Evolutionary conservation across 768 basidiomycete species (phyloP).

Genomic region (Chalciporus chontae): DNA sequence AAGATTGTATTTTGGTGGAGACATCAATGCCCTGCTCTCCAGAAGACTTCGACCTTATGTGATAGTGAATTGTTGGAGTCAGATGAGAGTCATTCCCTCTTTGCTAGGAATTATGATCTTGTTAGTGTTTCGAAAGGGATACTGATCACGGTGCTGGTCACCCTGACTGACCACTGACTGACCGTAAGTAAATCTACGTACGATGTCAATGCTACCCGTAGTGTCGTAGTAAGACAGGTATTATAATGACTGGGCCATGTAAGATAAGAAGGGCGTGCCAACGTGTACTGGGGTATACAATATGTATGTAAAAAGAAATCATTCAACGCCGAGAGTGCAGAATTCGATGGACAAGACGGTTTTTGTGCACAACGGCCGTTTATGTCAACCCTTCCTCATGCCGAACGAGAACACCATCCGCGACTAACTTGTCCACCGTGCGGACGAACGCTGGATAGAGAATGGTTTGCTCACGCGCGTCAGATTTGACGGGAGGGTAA

Average conservation of each 20-base stretch:
- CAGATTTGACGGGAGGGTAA: constrained; percentile 13
- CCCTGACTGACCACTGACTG: too few species aligned
- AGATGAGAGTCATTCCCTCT: too few species aligned
- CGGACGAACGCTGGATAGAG: constrained; percentile 20
- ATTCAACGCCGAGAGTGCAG: neutral
- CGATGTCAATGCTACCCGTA: too few species aligned
- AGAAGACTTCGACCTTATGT: too few species aligned
- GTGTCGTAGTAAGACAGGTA: neutral
- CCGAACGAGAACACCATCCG: constrained; percentile 13
- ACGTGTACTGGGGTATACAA: neutral
- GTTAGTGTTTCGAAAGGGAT: too few species aligned
- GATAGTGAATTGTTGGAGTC: too few species aligned
- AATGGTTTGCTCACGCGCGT: constrained; percentile 15
- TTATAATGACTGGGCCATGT: neutral
- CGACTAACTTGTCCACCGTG: constrained; percentile 22
- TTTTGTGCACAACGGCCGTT: neutral
- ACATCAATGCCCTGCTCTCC: too few species aligned
- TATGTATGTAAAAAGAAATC: neutral
- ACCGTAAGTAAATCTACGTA: too few species aligned
- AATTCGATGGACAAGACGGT: neutral
- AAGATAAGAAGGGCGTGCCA: too few species aligned
- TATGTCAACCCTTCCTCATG: constrained; percentile 1
- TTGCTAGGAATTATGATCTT: too few species aligned
- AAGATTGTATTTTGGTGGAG: too few species aligned
- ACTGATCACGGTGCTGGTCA: too few species aligned